Evolutionary conservation across 306 rosid genomes (phyloP), one percentile per base, ranked within the genome.

Genomic region (Carpinus fangiana): DNA sequence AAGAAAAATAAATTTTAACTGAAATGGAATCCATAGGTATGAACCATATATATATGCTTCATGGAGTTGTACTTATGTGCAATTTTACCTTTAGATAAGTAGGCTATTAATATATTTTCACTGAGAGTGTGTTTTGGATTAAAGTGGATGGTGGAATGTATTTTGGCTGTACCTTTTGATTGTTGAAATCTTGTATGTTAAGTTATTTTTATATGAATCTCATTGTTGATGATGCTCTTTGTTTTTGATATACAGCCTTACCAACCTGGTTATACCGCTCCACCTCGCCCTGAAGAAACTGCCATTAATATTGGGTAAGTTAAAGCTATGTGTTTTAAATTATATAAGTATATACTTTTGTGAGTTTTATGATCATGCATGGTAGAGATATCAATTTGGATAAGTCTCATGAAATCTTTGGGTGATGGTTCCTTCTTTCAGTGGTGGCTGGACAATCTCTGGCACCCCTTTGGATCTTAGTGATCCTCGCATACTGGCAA

Each of bases 381-480:
- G 50, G 3, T 14, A 17, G 54, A 16, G 57, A 46, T 51, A 53
- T 60, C 51, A 60, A 73, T 79, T 20, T 81, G 73, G 62, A 78
- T 59, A 20, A 41, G 21, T 69, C 53, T 66, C 62, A 65, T 61
- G 54, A 73, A 54, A 62, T 66, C 47, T 73, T 59, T 79, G 55
- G 80, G 50, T 71, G 46, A 67, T 52, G 61, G n/a, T 60, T 66
- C 6, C 48, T 77, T 81, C 77, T 76, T 81, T 41, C 86, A 91
- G 96, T 57, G 98, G 98, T 77, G 98, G 98, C 80, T 96, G 99
- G 99, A 91, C 99, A 64, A 87, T 96, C 73, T 90, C 99, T 81
- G 98, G 98, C 57, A 85, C 98, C 14, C 99, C 99, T 65, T 89
- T 96, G 93, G 96, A 90, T 86, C 85, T 96, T 88, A 91, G 86